These are phyloP conservation scores for Neonectria punicea DNA, from an alignment of 2,329 filamentous ascomycete species.

Conservation along the genomic window DNA sequence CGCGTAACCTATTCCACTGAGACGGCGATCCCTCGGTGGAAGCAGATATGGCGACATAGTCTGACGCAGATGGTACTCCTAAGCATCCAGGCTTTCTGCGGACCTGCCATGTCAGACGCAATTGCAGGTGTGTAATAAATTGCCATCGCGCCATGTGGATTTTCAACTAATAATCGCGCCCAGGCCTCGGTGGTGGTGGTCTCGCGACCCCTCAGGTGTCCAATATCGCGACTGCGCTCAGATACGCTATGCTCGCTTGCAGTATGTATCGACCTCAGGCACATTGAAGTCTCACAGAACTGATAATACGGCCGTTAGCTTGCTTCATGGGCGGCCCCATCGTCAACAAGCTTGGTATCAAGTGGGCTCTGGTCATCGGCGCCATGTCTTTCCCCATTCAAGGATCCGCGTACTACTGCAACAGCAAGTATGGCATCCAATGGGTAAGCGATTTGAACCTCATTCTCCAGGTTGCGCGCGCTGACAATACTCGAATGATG, in stretches of 20 bases:
- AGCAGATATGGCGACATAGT: constrained; percentile 17
- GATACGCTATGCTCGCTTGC: constrained; percentile 15
- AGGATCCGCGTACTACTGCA: constrained; percentile 60
- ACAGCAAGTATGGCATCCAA: constrained; percentile 59
- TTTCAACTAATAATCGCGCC: not conserved
- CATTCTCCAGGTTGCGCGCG: not conserved
- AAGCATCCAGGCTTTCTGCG: constrained; percentile 20
- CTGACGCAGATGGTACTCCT: constrained; percentile 20
- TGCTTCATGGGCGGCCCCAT: constrained; percentile 21
- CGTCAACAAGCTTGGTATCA: constrained; percentile 17
- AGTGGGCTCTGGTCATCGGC: constrained; percentile 22
- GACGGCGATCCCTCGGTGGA: constrained; percentile 10
- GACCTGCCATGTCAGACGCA: constrained; percentile 19
- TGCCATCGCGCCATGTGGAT: not conserved
- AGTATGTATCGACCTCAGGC: not conserved
- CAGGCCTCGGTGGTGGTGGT: constrained; percentile 19
- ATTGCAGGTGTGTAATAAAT: constrained; percentile 1
- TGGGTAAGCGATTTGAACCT: constrained; percentile 49
- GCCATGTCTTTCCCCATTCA: constrained; percentile 54
- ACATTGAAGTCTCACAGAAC: not conserved
- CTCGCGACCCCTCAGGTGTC: constrained; percentile 21
- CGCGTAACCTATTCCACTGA: not conserved
- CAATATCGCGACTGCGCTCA: constrained; percentile 16
- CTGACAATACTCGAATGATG: not conserved
- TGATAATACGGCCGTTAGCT: not conserved